Evolutionary conservation across 768 basidiomycete genomes (phyloP), one percentile per base, ranked within the genome.

Genomic region (Mycena belliarum): DNA sequence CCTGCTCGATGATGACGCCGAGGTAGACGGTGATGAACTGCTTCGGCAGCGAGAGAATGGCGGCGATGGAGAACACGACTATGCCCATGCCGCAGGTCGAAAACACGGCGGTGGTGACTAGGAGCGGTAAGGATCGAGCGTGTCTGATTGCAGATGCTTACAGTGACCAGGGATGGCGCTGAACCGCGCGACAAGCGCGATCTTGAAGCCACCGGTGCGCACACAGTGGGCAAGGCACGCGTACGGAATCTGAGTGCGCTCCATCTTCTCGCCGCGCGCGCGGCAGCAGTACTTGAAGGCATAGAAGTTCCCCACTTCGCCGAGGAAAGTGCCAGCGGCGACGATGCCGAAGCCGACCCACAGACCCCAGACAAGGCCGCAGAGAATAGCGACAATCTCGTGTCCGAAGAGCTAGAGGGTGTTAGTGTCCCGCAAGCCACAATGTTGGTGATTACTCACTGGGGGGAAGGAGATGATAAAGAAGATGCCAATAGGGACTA

Each of bases 21-120:
- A 95, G 81, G 67, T 97, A 97, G 14, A 97, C 95, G 9, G 89
- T 91, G 63, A 93, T 82, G 65, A 97, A 88, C 70, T 97, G 94
- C 68, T 95, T 95, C 8, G 94, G 94, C 68, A 93, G 72, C 20
- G 92, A 91, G 18, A 95, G 75, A 63, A 94, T 73, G 5, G 93
- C 89, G 23, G 95, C 93, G 8, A 91, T 59, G 49, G 83, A 76
- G 72, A 95, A 97, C 26, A 85, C 78, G 65, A 85, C 74, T 61
- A 95, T 87, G 56, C 78, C 76, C 88, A 96, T 93, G 35, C 95
- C 95, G 68, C 92, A 95, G 4, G 93, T 87, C 3, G 93, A 83
- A 68, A 95, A 94, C 6, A 95, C 81, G 32, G 89, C 91, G 6
- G 92, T 95, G 0, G 93, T 93, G 68, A 94, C 91, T 93, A 65